These are phyloP conservation scores for Blastocystis hominis DNA, from an alignment of 352 stramenopile genomes.

Conservation along the genomic window DNA sequence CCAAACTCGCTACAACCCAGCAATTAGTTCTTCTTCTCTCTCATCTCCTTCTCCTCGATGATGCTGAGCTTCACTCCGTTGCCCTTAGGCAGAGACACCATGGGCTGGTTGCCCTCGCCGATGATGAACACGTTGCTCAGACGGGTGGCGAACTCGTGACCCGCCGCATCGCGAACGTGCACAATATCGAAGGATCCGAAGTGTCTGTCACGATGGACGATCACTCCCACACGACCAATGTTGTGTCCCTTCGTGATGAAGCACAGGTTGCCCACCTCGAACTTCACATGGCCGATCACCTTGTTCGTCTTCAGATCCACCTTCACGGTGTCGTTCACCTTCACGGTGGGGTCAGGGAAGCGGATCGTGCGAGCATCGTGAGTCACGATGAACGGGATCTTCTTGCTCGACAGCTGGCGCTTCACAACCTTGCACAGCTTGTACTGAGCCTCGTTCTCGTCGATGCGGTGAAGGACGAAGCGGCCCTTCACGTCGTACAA, in stretches of 20 bases:
- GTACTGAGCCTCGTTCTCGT: constrained; percentile 84
- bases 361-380: constrained; percentile 95
- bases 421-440: constrained; percentile 96
- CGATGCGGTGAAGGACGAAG: constrained; percentile 91
- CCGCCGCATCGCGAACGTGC: constrained; percentile 91
- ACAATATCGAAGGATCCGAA: constrained; percentile 97
- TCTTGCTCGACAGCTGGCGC: constrained; percentile 84
- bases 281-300: constrained; percentile 92
- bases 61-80: constrained; percentile 98
- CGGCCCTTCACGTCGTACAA: constrained; percentile 96
- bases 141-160: constrained; percentile 90
- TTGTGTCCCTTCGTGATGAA: constrained; percentile 93
- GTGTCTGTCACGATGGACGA: constrained; percentile 94
- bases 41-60: constrained; percentile 76
- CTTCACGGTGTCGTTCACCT: constrained; percentile 97
- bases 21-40: not conserved
- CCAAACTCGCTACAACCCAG: not conserved
- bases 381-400: constrained; percentile 92
- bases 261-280: constrained; percentile 90
- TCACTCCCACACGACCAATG: constrained; percentile 85
- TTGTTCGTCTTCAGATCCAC: constrained; percentile 92
- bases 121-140: constrained; percentile 93
- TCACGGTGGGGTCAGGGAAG: constrained; percentile 93
- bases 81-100: constrained; percentile 88
- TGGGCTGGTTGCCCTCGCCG: constrained; percentile 77